Percentiles rank a stretch among this genome's conserved stretches.
Conservation (phyloP, 2,329 filamentous ascomycete genomes). For the Pseudopyricularia cyperi region DNA sequence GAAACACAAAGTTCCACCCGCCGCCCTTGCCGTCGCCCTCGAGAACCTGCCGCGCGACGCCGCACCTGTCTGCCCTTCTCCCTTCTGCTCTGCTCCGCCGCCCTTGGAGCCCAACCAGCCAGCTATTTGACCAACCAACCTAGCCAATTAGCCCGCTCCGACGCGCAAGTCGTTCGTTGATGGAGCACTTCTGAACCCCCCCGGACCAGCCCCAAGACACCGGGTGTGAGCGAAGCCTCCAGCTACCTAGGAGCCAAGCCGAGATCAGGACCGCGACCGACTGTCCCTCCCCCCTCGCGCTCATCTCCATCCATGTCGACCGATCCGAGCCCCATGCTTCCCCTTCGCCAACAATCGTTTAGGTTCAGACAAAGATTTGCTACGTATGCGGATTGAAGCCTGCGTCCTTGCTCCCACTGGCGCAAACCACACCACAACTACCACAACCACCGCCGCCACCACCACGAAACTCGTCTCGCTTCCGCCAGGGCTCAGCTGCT, state of each 20-base stretch:
- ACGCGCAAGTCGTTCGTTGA: neutral
- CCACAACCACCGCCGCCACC: too few species aligned
- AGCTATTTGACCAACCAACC: too few species aligned
- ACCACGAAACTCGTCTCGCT: neutral
- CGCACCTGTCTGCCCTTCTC: too few species aligned
- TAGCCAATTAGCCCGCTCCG: too few species aligned
- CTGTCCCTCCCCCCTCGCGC: neutral
- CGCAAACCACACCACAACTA: slow-evolving; percentile 3
- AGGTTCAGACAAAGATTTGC: neutral
- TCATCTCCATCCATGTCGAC: neutral
- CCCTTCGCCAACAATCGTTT: slow-evolving; percentile 1
- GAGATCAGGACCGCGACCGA: neutral
- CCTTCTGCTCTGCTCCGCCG: too few species aligned
- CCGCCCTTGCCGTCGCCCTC: too few species aligned
- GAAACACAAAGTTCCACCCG: too few species aligned
- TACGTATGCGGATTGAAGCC: slow-evolving; percentile 5
- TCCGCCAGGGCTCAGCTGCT: slow-evolving; percentile 1
- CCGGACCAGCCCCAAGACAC: neutral
- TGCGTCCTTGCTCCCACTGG: neutral
- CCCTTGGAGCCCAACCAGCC: too few species aligned
- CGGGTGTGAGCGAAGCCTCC: neutral
- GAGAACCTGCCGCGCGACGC: too few species aligned
- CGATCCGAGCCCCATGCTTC: slow-evolving; percentile 3
- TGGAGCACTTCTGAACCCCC: neutral
- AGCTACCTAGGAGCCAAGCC: neutral